Conservation (phyloP, 2,329 filamentous ascomycete genomes). For the Akanthomyces uredinophilus region DNA sequence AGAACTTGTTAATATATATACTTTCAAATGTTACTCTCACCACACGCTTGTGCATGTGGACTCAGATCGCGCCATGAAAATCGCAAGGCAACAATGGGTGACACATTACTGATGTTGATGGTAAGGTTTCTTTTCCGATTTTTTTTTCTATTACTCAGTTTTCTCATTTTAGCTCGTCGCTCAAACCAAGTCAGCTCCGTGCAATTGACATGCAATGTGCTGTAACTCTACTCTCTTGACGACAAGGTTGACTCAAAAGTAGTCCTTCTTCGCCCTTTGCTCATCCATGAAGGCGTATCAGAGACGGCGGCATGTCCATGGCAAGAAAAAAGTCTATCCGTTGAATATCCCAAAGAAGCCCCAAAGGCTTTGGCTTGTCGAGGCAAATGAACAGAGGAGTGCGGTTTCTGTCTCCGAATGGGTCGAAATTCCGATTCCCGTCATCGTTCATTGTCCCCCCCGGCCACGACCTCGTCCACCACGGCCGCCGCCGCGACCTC, state of each 20-base stretch:
- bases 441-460: constrained; percentile 26
- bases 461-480: constrained; percentile 36
- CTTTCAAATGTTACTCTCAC: background rate
- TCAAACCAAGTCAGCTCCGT: background rate
- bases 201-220: background rate
- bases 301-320: background rate
- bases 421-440: background rate
- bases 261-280: background rate
- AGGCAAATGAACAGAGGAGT: background rate
- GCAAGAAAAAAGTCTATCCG: background rate
- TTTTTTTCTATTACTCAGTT: background rate
- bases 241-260: too few species aligned
- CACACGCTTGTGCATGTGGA: background rate
- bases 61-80: background rate
- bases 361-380: background rate
- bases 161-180: background rate
- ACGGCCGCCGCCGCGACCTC: constrained; percentile 36
- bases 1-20: constrained; percentile 14
- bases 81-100: background rate
- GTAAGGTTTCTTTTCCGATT: background rate
- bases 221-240: too few species aligned
- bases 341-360: background rate
- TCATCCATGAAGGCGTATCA: background rate
- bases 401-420: background rate
- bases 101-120: background rate